Conservation (phyloP, 2,329 filamentous ascomycete species). For the Talaromyces sp. region DNA sequence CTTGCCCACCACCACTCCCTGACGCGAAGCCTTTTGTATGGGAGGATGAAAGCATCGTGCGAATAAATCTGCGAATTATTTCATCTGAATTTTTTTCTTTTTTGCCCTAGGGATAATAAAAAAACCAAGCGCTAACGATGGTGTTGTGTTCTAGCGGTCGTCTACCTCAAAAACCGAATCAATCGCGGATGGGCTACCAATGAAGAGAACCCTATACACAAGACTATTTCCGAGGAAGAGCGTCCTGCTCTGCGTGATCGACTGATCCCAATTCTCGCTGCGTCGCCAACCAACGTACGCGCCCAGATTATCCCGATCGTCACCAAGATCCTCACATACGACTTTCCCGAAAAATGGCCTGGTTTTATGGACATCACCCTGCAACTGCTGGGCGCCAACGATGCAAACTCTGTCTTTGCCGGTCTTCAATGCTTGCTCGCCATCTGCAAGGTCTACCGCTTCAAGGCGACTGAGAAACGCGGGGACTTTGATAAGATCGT, state of each 20-base stretch:
- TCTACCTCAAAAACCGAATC: slow-evolving; percentile 97
- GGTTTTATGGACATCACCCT: slow-evolving; percentile 90
- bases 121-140: not conserved
- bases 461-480: slow-evolving; percentile 79
- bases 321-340: slow-evolving; percentile 91
- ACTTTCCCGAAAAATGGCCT: slow-evolving; percentile 93
- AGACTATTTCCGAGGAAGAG: slow-evolving; percentile 79
- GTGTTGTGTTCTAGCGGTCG: slow-evolving; percentile 61
- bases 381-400: slow-evolving; percentile 80
- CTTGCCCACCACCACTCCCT: not conserved
- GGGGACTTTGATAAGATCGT: slow-evolving; percentile 93
- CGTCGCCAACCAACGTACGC: slow-evolving; percentile 74
- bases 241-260: slow-evolving; percentile 83
- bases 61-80: not conserved
- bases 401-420: slow-evolving; percentile 81
- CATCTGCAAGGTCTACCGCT: slow-evolving; percentile 92
- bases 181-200: slow-evolving; percentile 81
- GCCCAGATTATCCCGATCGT: slow-evolving; percentile 91
- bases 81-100: slow-evolving; percentile 6
- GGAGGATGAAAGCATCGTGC: not conserved
- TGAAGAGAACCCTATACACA: slow-evolving; percentile 66
- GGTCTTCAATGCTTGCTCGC: slow-evolving; percentile 91
- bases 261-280: slow-evolving; percentile 81
- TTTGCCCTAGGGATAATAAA: not conserved
- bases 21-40: not conserved